Evolutionary conservation across 108 stramenopile genomes (phyloP).

Genomic region (Skeletonema costatum): DNA sequence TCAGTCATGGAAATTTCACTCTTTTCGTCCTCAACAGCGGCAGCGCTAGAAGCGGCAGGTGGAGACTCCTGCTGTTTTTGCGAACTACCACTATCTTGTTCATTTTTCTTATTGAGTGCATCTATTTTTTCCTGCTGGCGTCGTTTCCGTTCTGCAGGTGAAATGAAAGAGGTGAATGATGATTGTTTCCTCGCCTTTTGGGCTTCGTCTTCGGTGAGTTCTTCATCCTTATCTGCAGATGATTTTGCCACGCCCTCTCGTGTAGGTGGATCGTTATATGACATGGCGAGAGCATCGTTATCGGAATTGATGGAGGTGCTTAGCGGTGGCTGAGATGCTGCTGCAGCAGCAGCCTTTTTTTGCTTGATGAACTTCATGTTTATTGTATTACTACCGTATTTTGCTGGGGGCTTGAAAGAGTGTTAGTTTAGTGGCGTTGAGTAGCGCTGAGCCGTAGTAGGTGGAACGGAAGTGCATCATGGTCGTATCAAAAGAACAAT

Average conservation of each 20-base stretch:
- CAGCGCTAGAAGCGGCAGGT: background rate
- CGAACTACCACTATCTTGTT: background rate
- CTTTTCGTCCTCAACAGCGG: background rate
- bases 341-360: background rate
- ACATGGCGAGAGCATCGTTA: conserved; percentile 10
- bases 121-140: conserved; percentile 7
- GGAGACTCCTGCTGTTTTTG: background rate
- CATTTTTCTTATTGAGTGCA: background rate
- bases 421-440: no score
- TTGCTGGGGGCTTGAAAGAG: no score
- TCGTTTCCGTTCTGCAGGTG: conserved; percentile 27
- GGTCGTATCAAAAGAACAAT: no score
- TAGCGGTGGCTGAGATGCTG: background rate
- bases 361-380: background rate
- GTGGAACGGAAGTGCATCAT: no score
- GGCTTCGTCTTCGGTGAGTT: background rate
- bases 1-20: background rate
- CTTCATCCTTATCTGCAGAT: background rate
- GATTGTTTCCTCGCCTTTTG: background rate
- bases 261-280: background rate
- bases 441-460: no score
- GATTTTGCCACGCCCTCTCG: background rate
- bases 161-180: conserved; percentile 7
- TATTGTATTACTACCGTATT: no score
- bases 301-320: conserved; percentile 2